A percentile compares a stretch with the other conserved stretches of the same genome.
These are phyloP conservation scores for Chytridiales sp. DNA, from an alignment of 371 early-diverging fungal species.

Conservation along the genomic window DNA sequence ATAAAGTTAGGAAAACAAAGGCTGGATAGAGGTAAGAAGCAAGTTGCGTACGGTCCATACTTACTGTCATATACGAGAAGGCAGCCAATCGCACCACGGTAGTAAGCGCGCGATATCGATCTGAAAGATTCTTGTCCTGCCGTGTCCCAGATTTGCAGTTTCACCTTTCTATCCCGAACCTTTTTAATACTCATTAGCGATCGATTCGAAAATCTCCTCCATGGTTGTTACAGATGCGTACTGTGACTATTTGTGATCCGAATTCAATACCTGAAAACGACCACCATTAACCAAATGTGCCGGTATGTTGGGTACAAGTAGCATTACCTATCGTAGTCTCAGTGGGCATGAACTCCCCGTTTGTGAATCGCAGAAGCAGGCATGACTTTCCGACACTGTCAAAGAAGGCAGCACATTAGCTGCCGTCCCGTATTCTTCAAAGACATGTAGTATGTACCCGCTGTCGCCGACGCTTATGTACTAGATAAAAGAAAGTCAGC, in stretches of 20 bases:
- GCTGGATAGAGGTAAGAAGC: neutral
- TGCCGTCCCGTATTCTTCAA: neutral
- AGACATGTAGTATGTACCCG: constrained; percentile 13
- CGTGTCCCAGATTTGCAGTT: constrained; percentile 99
- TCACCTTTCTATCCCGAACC: constrained; percentile 53
- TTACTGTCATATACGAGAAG: constrained; percentile 62
- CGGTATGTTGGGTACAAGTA: too few relatives aligned
- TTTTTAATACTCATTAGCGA: neutral
- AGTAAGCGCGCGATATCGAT: constrained; percentile 95
- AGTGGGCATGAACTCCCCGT: constrained; percentile 28
- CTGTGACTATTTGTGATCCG: constrained; percentile 28
- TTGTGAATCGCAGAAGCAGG: constrained; percentile 31
- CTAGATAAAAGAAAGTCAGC: neutral
- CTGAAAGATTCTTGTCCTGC: constrained; percentile 85
- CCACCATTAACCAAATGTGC: too few relatives aligned
- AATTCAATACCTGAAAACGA: too few relatives aligned
- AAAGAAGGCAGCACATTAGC: neutral
- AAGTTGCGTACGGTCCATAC: neutral
- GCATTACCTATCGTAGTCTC: constrained; percentile 34
- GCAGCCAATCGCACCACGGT: constrained; percentile 96
- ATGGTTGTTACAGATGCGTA: neutral
- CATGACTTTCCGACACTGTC: constrained; percentile 30
- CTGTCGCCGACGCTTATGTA: constrained; percentile 28
- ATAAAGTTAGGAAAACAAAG: neutral
- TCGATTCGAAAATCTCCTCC: neutral